Percentiles rank a stretch among this genome's conserved stretches.
Evolutionary conservation across 441 rosid genomes (phyloP).

Genomic region (Aquilaria agallochum): DNA sequence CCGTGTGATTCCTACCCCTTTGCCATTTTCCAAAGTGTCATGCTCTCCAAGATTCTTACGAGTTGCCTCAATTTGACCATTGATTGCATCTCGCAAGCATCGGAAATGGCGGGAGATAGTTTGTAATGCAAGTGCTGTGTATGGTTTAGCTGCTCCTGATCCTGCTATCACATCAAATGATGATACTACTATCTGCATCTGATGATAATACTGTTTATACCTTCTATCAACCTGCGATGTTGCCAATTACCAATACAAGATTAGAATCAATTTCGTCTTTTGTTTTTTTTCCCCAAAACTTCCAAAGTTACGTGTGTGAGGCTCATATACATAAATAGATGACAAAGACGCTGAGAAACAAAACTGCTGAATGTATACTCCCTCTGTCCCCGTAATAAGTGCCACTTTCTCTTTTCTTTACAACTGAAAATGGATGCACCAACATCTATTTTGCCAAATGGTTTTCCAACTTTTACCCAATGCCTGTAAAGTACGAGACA

Average conservation of each 20-base stretch:
- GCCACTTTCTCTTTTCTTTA: too few species aligned
- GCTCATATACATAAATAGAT: too few species aligned
- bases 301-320: too few species aligned
- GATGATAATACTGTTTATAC: conserved; percentile 91
- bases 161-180: conserved; percentile 94
- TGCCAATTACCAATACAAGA: conserved; percentile 5
- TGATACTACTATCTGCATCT: conserved; percentile 94
- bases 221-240: conserved; percentile 78
- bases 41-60: conserved; percentile 82
- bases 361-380: too few species aligned
- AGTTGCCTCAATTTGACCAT: conserved; percentile 51
- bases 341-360: too few species aligned
- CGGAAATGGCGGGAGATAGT: conserved; percentile 95
- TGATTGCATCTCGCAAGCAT: conserved; percentile 80
- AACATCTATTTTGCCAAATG: too few species aligned
- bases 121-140: conserved; percentile 88
- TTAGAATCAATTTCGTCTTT: neutral
- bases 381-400: too few species aligned
- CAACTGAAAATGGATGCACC: too few species aligned
- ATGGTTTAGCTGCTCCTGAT: conserved; percentile 88
- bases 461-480: too few species aligned
- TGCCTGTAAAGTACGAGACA: too few species aligned
- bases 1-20: conserved; percentile 71
- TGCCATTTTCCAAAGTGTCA: conserved; percentile 57
- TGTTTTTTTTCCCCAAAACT: too few species aligned